Conservation (phyloP, 2,329 filamentous ascomycete genomes). For the Sarocladium brachiariae region DNA sequence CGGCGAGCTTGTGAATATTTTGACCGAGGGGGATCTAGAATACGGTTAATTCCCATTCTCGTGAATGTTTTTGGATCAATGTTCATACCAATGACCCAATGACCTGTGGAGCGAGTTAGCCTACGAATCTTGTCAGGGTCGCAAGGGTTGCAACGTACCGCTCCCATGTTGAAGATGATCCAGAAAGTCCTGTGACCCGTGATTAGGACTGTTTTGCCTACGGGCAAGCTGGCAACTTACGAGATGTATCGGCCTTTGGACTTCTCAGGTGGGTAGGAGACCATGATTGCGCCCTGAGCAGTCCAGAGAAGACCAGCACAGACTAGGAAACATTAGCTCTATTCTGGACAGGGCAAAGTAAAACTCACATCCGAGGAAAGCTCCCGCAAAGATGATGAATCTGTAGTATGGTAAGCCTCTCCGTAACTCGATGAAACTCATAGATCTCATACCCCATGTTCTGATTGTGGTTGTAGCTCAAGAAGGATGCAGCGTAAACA, state of each 20-base stretch:
- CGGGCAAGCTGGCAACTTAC: conserved; percentile 25
- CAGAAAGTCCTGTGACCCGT: conserved; percentile 51
- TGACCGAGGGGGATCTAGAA: conserved; percentile 60
- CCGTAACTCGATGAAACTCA: neutral
- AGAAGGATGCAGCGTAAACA: conserved; percentile 43
- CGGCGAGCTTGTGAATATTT: conserved; percentile 54
- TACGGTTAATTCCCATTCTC: conserved; percentile 8
- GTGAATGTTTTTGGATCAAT: neutral
- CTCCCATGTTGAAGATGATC: conserved; percentile 91
- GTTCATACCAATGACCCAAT: conserved; percentile 60
- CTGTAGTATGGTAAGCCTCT: neutral
- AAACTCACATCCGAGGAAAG: conserved; percentile 52
- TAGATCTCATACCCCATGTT: conserved; percentile 9
- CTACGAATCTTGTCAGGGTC: neutral
- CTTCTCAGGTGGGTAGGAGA: conserved; percentile 76
- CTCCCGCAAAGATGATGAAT: conserved; percentile 71
- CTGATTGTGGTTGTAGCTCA: conserved; percentile 14
- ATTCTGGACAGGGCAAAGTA: neutral
- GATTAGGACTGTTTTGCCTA: neutral
- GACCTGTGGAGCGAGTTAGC: conserved; percentile 28
- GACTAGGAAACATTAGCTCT: neutral
- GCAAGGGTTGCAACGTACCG: conserved; percentile 30
- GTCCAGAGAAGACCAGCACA: conserved; percentile 71
- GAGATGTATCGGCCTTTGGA: conserved; percentile 85
- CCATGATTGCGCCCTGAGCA: conserved; percentile 80